Evolutionary conservation across 2,329 filamentous ascomycete species (phyloP).

Genomic region (Aureobasidium sp.): DNA sequence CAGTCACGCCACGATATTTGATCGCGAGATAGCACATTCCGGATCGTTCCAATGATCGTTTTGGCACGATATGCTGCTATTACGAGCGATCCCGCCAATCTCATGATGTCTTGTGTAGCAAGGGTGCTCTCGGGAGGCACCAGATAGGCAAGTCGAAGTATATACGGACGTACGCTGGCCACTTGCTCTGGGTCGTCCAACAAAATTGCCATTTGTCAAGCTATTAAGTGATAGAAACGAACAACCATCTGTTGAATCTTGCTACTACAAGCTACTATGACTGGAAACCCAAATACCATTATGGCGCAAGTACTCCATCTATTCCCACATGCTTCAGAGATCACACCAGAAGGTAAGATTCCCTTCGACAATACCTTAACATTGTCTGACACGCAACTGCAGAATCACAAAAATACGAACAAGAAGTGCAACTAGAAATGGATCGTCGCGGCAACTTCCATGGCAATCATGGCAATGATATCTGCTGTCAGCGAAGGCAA

Average conservation of each 20-base stretch:
- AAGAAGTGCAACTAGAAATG: neutral
- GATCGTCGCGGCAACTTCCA: slow-evolving; percentile 6
- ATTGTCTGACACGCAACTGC: neutral
- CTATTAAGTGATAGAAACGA: neutral
- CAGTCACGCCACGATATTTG: neutral
- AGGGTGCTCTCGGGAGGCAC: neutral
- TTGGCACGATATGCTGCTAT: neutral
- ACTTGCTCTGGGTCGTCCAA: neutral
- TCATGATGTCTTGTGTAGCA: neutral
- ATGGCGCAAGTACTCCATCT: neutral
- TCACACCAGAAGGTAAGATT: neutral
- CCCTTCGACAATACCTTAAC: neutral
- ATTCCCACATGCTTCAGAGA: neutral
- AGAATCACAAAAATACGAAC: neutral
- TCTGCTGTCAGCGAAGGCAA: slow-evolving; percentile 5
- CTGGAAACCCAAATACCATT: neutral
- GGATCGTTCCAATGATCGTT: neutral
- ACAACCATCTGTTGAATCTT: neutral
- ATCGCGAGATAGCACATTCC: neutral
- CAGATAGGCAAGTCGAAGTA: neutral
- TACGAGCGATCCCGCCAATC: neutral
- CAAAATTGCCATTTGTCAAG: neutral
- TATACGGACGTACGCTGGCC: neutral
- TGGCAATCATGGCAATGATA: neutral
- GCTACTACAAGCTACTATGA: neutral